Base-by-base conservation (phyloP, 2,329 filamentous ascomycete species). In the Pseudophaeomoniella oleicola region DNA sequence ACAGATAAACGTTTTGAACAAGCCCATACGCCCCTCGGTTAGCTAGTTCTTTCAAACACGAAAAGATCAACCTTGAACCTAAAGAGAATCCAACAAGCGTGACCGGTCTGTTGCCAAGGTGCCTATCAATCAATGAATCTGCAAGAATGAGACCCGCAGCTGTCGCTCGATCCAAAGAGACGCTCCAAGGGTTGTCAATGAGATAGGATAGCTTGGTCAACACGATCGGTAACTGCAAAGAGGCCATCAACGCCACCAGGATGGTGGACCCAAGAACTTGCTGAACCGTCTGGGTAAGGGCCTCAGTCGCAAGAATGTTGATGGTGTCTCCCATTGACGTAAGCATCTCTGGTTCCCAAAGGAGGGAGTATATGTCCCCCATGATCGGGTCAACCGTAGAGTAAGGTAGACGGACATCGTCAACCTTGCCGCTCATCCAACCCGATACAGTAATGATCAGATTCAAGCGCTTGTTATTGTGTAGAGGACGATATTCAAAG, bases 281-380 rank as follows among this genome's bases (percentile, higher is more conserved):
- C 62, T 98, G 90, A 18, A 98, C 72, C 44, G 88, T 87, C 71
- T 94, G 85, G 0, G 90, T 94, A 42, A 98, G 75, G 50, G 90
- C 90, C 82, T 98, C 90, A 19, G 90, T 98, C 39, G 90, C 90
- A 44, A 98, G 66, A 59, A 98, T 96, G 50, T 94, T 94, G 51
- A 98, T 96, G 32, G 90, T 98, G 55, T 90, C 84, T 72, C 90
- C 90, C 79, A 94, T 98, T 58, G 85, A 94, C 48, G 77, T 80
- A 53, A 98, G 71, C 87, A 98, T 93, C 54, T 98, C 90, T 3
- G 90, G 92, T 57, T 98, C 90, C 87, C 90, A 98, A 40, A 92
- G 67, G 9, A 98, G 79, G 1, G 88, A 94, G 61, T 98, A 98
- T 12, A 98, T 78, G 53, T 98, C 90, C 10, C 90, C 90, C 90